A percentile compares a stretch with the other conserved stretches of the same genome.
phyloP scores from a whole-genome alignment of 768 basidiomycete species.

The Lactarius quietus region DNA sequence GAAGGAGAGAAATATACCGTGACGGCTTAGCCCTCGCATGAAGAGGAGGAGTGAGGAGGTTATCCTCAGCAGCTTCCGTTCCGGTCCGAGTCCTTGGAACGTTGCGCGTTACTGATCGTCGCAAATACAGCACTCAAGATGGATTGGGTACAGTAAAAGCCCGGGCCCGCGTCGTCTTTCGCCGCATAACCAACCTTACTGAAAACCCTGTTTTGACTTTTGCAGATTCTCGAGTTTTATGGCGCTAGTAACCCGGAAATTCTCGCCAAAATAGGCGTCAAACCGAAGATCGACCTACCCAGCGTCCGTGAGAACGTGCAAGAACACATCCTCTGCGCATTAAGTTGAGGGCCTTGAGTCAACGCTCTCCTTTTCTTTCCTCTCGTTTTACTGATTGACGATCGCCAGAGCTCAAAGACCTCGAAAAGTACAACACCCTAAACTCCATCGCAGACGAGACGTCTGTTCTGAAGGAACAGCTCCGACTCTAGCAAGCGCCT shows the following conservation, averaged over 20 bases:
- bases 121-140: constrained; percentile 39
- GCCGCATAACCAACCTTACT: not conserved
- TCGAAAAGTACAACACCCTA: constrained; percentile 30
- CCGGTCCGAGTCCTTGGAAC: not conserved
- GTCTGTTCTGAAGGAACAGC: constrained; percentile 31
- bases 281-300: constrained; percentile 39
- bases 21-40: too few species aligned
- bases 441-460: constrained; percentile 34
- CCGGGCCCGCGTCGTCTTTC: not conserved
- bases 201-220: not conserved
- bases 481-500: constrained; percentile 34
- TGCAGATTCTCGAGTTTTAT: constrained; percentile 52
- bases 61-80: constrained; percentile 39
- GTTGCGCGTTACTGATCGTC: not conserved
- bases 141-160: constrained; percentile 25
- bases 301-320: constrained; percentile 55
- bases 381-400: too few species aligned
- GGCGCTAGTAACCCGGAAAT: constrained; percentile 48
- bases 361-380: not conserved
- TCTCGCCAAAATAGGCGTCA: constrained; percentile 41
- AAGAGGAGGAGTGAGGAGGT: constrained; percentile 42
- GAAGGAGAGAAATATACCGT: constrained; percentile 32
- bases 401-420: constrained; percentile 34
- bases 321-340: constrained; percentile 39
- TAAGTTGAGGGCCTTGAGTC: constrained; percentile 32